phyloP scores from a whole-genome alignment of 345 rosid genomes.

The Geranium brycei region DNA sequence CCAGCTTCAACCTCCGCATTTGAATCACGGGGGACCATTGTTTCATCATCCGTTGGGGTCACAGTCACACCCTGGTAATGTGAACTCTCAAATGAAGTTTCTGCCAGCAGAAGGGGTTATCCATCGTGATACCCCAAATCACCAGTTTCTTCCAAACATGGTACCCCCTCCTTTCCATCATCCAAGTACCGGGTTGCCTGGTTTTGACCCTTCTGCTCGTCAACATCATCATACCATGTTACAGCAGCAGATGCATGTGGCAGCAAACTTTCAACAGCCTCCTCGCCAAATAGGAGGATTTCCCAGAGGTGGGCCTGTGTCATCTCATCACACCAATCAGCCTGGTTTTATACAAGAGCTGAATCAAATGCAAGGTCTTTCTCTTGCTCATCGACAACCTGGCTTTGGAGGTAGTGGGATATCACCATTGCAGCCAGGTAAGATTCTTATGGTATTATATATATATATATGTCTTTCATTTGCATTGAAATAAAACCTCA shows the following conservation, averaged over 20 bases:
- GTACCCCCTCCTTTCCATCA: constrained; percentile 50
- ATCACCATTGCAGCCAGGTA: constrained; percentile 18
- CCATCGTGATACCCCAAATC: constrained; percentile 43
- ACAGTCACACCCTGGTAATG: constrained; percentile 30
- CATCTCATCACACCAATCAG: constrained; percentile 48
- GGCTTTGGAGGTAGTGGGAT: constrained; percentile 37
- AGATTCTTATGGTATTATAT: neutral
- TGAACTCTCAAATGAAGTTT: constrained; percentile 50
- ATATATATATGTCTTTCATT: neutral
- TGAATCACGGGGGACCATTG: constrained; percentile 42
- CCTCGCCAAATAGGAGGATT: constrained; percentile 45
- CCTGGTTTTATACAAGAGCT: constrained; percentile 43
- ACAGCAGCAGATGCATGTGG: constrained; percentile 63
- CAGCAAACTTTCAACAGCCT: constrained; percentile 38
- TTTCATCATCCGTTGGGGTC: constrained; percentile 48
- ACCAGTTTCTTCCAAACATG: constrained; percentile 45
- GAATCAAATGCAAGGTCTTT: constrained; percentile 48
- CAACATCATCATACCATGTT: constrained; percentile 27
- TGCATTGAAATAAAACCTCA: too few relatives aligned
- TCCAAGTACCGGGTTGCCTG: constrained; percentile 29
- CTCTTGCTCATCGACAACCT: constrained; percentile 49
- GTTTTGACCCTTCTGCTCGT: constrained; percentile 48
- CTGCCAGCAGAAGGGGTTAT: constrained; percentile 37
- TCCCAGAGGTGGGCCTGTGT: constrained; percentile 26
- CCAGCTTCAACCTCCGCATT: constrained; percentile 36